Evolutionary conservation across 306 rosid species (phyloP).

Genomic region (Cucurbita moschata): DNA sequence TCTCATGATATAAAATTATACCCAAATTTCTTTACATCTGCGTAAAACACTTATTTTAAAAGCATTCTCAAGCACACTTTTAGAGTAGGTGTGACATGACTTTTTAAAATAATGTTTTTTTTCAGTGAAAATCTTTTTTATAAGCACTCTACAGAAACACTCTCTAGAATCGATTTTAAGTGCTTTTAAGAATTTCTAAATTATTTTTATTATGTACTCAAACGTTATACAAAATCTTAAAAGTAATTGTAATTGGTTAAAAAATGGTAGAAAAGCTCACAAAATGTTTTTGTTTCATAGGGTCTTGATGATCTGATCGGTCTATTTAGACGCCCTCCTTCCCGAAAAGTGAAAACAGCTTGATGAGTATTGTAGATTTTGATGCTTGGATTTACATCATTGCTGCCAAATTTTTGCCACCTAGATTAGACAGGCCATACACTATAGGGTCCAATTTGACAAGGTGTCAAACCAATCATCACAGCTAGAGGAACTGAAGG

Average conservation of each 20-base stretch:
- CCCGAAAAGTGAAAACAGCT: slow-evolving; percentile 86
- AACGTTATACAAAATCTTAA: neutral
- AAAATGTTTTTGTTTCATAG: slow-evolving; percentile 22
- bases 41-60: neutral
- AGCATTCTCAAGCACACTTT: neutral
- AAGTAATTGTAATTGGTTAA: neutral
- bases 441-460: neutral
- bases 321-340: slow-evolving; percentile 86
- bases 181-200: too few relatives aligned
- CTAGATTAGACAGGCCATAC: slow-evolving; percentile 12
- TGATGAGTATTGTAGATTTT: slow-evolving; percentile 15
- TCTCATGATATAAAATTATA: neutral
- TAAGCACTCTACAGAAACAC: neutral
- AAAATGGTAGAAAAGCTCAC: neutral
- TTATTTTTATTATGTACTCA: too few relatives aligned
- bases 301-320: slow-evolving; percentile 96
- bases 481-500: neutral
- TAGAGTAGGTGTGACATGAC: neutral
- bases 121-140: neutral
- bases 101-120: neutral
- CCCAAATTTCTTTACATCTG: too few relatives aligned
- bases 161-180: neutral
- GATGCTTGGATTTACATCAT: slow-evolving; percentile 4
- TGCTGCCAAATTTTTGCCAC: neutral
- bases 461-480: slow-evolving; percentile 6